phyloP scores from a whole-genome alignment of 2,329 filamentous ascomycete genomes.

The Westerdykella ornata region DNA sequence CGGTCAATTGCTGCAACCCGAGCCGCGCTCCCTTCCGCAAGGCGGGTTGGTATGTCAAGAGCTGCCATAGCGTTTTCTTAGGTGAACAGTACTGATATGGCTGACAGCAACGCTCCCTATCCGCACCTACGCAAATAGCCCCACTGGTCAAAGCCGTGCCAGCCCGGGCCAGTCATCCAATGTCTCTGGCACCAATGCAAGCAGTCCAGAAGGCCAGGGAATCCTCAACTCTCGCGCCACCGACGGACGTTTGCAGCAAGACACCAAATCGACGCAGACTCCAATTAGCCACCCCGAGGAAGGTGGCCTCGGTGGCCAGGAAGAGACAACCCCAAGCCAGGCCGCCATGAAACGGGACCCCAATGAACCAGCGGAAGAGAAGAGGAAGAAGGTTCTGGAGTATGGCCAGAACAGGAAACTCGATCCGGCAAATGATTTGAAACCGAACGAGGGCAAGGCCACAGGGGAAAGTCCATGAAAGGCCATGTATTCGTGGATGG shows the following conservation, averaged over 20 bases:
- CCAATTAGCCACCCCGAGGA: conserved; percentile 11
- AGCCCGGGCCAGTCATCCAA: conserved; percentile 10
- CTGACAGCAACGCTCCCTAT: not conserved
- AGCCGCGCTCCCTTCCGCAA: no score
- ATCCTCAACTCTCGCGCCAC: conserved; percentile 10
- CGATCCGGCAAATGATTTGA: conserved; percentile 11
- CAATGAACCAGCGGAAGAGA: conserved; percentile 12
- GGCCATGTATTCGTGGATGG: no score
- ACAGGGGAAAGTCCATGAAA: no score
- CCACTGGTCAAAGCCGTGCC: conserved; percentile 1
- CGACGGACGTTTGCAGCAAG: conserved; percentile 4
- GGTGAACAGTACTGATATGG: no score
- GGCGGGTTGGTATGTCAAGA: no score
- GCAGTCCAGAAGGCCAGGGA: conserved; percentile 8
- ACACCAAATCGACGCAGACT: conserved; percentile 8
- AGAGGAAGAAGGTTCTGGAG: conserved; percentile 11
- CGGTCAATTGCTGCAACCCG: no score
- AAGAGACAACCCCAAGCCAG: conserved; percentile 14
- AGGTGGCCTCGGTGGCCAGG: conserved; percentile 5
- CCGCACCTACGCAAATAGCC: conserved; percentile 5
- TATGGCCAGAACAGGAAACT: conserved; percentile 14
- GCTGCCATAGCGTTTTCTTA: no score
- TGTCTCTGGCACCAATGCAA: conserved; percentile 10
- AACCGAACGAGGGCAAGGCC: no score
- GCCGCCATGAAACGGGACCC: conserved; percentile 15